Evolutionary conservation across 805 yeast genomes (phyloP), one percentile per base, ranked within the genome.

Genomic region (Candida orba): DNA sequence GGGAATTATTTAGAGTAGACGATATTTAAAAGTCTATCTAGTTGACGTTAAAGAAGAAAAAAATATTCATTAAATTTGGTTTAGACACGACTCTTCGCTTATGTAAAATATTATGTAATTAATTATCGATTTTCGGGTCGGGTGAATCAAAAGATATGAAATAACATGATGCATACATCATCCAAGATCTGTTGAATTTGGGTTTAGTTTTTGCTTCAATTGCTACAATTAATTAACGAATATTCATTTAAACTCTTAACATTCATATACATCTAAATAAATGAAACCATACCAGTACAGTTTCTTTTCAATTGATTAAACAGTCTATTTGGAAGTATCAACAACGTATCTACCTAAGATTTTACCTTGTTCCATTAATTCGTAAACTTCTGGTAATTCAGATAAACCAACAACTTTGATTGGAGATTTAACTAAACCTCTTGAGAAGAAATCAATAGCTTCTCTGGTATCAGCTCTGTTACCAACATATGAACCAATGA

Each of bases 271-370:
- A 27, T 30, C 37, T 34, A 34, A 34, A 6, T 12, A 34, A 34
- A 31, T 18, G n/a, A 23, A 36, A 35, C 39, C 45, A 43, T n/a
- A 38, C 41, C 42, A 42, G 37, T 24, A 27, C 29, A 33, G 43
- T 18, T 14, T 25, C 25, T 22, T 33, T 33, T 18, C 17, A 3
- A 40, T 15, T 22, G 33, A n/a, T 32, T n/a, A 31, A 24, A 37
- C 24, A 35, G 29, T 29, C 41, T 67, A 79, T 63, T 77, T 78
- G 48, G 75, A 61, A 36, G 84, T 80, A 68, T 86, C 95, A 50
- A 86, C 80, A 45, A 87, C 95, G 63, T 82, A 81, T 70, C 96
- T 79, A 59, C 96, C 96, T 55, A 81, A 76, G 59, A 88, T 81
- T 36, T 82, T 77, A 59, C 93, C 93, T 67, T 78, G 71, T 66